These are phyloP conservation scores for Globisporangium irregulare DNA, from an alignment of 352 stramenopile species.

Conservation along the genomic window DNA sequence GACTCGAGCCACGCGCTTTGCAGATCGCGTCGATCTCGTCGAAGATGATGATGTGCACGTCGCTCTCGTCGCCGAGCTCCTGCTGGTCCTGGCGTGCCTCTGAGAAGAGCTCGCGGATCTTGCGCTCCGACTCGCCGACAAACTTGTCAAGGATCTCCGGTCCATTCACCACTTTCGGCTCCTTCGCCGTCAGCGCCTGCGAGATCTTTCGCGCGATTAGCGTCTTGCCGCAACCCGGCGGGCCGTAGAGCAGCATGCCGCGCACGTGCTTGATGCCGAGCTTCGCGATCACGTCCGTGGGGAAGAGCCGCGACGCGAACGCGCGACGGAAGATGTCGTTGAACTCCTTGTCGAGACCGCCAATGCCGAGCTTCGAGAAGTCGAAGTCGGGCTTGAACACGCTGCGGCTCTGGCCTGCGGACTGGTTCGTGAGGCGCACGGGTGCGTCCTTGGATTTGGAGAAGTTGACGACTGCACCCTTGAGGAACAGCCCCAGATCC, in stretches of 20 bases:
- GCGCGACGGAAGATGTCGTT: slow-evolving; percentile 99
- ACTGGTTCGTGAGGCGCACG: slow-evolving; percentile 79
- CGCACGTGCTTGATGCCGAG: slow-evolving; percentile 99
- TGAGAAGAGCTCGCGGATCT: slow-evolving; percentile 98
- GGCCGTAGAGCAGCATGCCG: slow-evolving; percentile 88
- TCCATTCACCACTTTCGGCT: slow-evolving; percentile 98
- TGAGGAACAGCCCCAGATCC: slow-evolving; percentile 49
- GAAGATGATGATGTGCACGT: slow-evolving; percentile 99
- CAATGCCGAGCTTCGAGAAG: slow-evolving; percentile 99
- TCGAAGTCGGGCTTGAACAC: slow-evolving; percentile 98
- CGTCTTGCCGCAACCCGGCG: slow-evolving; percentile 94
- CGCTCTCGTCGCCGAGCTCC: slow-evolving; percentile 94
- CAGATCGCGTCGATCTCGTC: slow-evolving; percentile 99
- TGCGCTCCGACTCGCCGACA: slow-evolving; percentile 98
- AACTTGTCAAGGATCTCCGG: slow-evolving; percentile 99
- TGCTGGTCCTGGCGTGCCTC: slow-evolving; percentile 90
- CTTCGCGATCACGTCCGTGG: slow-evolving; percentile 93
- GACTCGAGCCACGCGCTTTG: slow-evolving; percentile 92
- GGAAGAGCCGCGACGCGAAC: slow-evolving; percentile 98
- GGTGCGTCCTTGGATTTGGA: slow-evolving; percentile 74
- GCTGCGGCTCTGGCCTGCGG: slow-evolving; percentile 59
- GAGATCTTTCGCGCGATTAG: slow-evolving; percentile 98
- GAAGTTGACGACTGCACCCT: slow-evolving; percentile 72
- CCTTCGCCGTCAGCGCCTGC: slow-evolving; percentile 94
- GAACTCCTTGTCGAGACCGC: slow-evolving; percentile 98